Conservation (phyloP, 495 filamentous ascomycete genomes). For the Recurvomyces mirabilis region DNA sequence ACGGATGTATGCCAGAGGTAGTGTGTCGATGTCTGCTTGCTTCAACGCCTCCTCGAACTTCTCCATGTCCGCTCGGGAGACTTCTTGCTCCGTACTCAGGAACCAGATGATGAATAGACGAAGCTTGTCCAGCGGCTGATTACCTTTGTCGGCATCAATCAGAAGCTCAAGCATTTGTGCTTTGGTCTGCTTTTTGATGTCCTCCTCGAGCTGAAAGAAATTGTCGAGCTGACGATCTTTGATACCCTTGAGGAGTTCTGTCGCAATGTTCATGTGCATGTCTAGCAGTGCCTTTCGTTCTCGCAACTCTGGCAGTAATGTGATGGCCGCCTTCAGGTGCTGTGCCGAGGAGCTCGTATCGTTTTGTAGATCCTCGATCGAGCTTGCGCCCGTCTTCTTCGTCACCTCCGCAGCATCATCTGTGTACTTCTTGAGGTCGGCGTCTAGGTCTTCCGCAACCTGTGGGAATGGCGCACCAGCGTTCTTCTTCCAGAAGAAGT, state of each 20-base stretch:
- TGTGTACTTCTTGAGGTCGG: conserved; percentile 84
- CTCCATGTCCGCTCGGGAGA: conserved; percentile 68
- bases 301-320: conserved; percentile 77
- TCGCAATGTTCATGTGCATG: conserved; percentile 99
- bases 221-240: conserved; percentile 92
- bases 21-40: conserved; percentile 58
- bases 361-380: conserved; percentile 85
- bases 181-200: conserved; percentile 85
- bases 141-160: conserved; percentile 69
- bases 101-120: conserved; percentile 96
- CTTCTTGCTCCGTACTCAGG: conserved; percentile 84
- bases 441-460: conserved; percentile 91
- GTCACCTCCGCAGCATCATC: conserved; percentile 92
- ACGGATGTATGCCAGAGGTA: conserved; percentile 72
- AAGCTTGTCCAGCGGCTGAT: conserved; percentile 76
- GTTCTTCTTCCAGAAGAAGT: conserved; percentile 97
- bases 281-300: conserved; percentile 86
- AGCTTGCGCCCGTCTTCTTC: conserved; percentile 83
- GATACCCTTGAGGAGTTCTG: conserved; percentile 72
- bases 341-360: conserved; percentile 80
- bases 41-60: conserved; percentile 81
- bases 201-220: conserved; percentile 92
- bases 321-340: conserved; percentile 92
- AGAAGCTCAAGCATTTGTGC: conserved; percentile 80
- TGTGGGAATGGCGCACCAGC: conserved; percentile 89